Evolutionary conservation across 169 alveolate species (phyloP).

Genomic region (Plasmodium ovale): DNA sequence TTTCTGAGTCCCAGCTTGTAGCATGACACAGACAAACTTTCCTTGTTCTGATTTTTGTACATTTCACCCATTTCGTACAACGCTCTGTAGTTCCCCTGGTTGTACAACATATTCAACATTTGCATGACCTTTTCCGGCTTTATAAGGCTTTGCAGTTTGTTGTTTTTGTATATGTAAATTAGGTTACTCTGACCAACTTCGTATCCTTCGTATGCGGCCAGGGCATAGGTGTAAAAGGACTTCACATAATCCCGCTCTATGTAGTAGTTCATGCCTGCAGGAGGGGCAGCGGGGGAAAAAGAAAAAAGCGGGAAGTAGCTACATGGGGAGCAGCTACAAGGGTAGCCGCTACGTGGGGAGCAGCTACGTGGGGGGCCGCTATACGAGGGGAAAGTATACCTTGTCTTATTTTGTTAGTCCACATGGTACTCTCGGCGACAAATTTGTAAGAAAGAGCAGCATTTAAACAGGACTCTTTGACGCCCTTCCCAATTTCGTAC

Average conservation of each 20-base stretch:
- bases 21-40: slow-evolving; percentile 20
- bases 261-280: slow-evolving; percentile 59
- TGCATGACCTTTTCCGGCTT: slow-evolving; percentile 50
- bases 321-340: too few relatives aligned
- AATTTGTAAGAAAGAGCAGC: slow-evolving; percentile 71
- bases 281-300: not conserved
- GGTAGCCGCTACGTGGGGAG: too few relatives aligned
- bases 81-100: slow-evolving; percentile 63
- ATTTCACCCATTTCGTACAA: slow-evolving; percentile 68
- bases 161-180: slow-evolving; percentile 52
- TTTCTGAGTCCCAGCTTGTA: slow-evolving; percentile 48
- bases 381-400: not conserved
- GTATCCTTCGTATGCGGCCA: slow-evolving; percentile 82
- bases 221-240: slow-evolving; percentile 75
- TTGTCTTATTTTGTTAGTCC: slow-evolving; percentile 62
- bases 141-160: slow-evolving; percentile 16
- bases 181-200: slow-evolving; percentile 81
- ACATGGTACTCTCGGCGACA: slow-evolving; percentile 63
- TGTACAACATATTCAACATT: slow-evolving; percentile 42
- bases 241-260: slow-evolving; percentile 72
- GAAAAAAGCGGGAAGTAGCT: not conserved
- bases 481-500: slow-evolving; percentile 76
- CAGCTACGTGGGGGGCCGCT: too few relatives aligned
- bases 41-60: slow-evolving; percentile 50
- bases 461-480: slow-evolving; percentile 57